Evolutionary conservation across 192 early-diverging fungal species (phyloP), one percentile per base, ranked within the genome.

Genomic region (Phlyctochytrium planicorne): DNA sequence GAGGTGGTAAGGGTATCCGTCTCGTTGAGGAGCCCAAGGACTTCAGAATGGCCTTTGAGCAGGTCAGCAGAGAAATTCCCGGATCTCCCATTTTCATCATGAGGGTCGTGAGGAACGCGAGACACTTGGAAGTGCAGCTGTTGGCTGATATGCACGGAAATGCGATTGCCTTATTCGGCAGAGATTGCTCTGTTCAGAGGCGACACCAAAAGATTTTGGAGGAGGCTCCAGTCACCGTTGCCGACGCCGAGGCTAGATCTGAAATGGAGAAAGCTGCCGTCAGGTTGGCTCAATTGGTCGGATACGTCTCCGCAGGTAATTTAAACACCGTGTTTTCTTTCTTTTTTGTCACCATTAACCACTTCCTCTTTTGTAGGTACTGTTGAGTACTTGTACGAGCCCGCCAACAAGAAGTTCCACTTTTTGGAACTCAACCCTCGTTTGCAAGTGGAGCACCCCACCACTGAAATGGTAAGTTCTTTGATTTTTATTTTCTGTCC

Each of bases 151-250:
- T 91, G 75, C 93, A 98, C 71, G 97, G 97, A 55, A 97, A 98
- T 62, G 97, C 94, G 3, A 97, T 98, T 76, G 95, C 94, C 23
- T 85, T 98, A 69, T 98, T 98, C 84, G 97, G 97, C 29, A 88
- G 97, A 56, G 97, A 98, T 80, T 98, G 95, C 73, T 97, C 94
- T 3, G 94, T 97, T 12, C 97, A 98, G 84, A 86, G 97, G 66
- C 88, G 97, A 34, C 97, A 98, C 71, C 97, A 98, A 82, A 98
- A 98, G 84, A 98, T 98, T 75, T 91, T 98, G 47, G 95, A 98
- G 77, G 97, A 97, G 79, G 97, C 97, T 1, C 95, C 94, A 2
- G 93, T 98, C 88, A 93, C 79, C 75, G 87, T 78, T 75, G 83
- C 53, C 87, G 91, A 36, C 12, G 65, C 66, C 0, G 73, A 75